Conservation (phyloP, 208 protist genomes). For the Leishmania major region DNA sequence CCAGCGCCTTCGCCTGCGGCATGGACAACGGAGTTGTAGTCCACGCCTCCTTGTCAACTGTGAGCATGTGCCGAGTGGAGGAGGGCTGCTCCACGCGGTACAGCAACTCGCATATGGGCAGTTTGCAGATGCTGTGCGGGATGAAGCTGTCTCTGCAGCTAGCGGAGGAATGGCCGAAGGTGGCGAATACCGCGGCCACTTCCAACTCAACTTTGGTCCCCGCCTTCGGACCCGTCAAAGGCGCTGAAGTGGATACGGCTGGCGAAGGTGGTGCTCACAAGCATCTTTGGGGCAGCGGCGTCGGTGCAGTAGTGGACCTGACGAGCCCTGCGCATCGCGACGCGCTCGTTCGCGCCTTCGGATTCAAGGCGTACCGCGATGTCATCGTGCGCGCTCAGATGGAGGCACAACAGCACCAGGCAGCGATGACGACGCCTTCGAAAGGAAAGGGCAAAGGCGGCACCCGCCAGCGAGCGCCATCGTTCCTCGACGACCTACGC, state of each 20-base stretch:
- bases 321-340: conserved; percentile 6
- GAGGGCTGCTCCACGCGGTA: conserved; percentile 25
- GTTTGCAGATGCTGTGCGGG: conserved; percentile 15
- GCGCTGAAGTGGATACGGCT: background rate
- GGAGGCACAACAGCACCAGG: background rate
- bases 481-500: background rate
- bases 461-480: background rate
- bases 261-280: background rate
- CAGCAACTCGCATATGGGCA: conserved; percentile 16
- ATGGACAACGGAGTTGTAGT: conserved; percentile 28
- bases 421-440: background rate
- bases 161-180: background rate
- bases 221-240: background rate
- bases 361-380: conserved; percentile 24
- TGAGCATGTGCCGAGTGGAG: conserved; percentile 25
- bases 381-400: conserved; percentile 10
- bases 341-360: conserved; percentile 31
- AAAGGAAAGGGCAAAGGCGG: conserved; percentile 35
- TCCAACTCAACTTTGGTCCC: no score
- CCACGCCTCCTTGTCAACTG: conserved; percentile 15
- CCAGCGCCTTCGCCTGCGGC: conserved; percentile 49
- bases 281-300: background rate
- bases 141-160: conserved; percentile 2
- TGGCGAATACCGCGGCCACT: background rate
- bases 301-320: background rate